A percentile compares a stretch with the other conserved stretches of the same genome.
Conservation (phyloP, 2,329 filamentous ascomycete genomes). For the Aspergillus sp. region DNA sequence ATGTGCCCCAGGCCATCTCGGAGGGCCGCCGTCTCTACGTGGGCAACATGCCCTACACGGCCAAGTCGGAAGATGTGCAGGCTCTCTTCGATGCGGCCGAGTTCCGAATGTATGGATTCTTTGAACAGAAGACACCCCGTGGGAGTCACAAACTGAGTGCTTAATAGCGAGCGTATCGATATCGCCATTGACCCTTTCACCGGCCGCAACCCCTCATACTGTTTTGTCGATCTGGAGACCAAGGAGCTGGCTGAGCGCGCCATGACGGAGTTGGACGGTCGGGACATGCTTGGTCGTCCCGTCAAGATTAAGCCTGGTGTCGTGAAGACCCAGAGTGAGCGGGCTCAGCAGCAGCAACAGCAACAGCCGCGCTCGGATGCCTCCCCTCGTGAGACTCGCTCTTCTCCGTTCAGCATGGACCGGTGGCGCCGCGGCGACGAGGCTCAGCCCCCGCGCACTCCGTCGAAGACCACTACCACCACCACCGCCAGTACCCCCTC, state of each 20-base stretch:
- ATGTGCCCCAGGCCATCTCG: slow-evolving; percentile 40
- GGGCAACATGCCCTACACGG: slow-evolving; percentile 58
- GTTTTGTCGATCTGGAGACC: slow-evolving; percentile 68
- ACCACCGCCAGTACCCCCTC: background rate
- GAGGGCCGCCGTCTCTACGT: slow-evolving; percentile 54
- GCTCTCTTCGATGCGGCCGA: slow-evolving; percentile 48
- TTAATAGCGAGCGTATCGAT: slow-evolving; percentile 59
- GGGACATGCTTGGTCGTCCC: slow-evolving; percentile 58
- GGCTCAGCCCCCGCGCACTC: slow-evolving; percentile 31
- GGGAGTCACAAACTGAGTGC: slow-evolving; percentile 22
- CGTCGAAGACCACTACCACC: background rate
- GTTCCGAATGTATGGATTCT: slow-evolving; percentile 37
- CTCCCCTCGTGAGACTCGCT: slow-evolving; percentile 25
- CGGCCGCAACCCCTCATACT: slow-evolving; percentile 71
- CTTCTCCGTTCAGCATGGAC: slow-evolving; percentile 37
- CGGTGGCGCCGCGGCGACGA: slow-evolving; percentile 48
- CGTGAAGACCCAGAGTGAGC: slow-evolving; percentile 50
- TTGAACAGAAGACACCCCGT: background rate
- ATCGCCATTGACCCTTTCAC: slow-evolving; percentile 70
- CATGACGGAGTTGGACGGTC: slow-evolving; percentile 59
- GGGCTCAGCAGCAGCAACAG: slow-evolving; percentile 25
- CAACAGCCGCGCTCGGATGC: slow-evolving; percentile 18
- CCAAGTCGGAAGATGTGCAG: slow-evolving; percentile 54
- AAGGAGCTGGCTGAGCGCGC: slow-evolving; percentile 60
- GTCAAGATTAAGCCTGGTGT: slow-evolving; percentile 68